phyloP scores from a whole-genome alignment of 2,329 filamentous ascomycete genomes.

The Fusarium guadeloupense region DNA sequence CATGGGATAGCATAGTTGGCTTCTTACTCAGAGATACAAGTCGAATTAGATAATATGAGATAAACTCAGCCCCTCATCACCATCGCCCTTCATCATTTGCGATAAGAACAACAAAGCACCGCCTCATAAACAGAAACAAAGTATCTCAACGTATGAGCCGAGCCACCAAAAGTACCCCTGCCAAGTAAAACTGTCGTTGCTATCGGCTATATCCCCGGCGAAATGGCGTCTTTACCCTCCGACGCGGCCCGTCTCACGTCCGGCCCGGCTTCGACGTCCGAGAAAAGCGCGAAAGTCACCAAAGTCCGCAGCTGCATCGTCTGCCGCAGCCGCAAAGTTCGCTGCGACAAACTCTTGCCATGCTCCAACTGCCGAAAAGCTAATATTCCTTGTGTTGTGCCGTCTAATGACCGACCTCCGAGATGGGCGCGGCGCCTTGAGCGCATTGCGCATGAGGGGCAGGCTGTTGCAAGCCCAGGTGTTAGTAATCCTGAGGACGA shows the following conservation, averaged over 20 bases:
- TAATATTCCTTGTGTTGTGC: constrained; percentile 61
- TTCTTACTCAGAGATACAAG: no score
- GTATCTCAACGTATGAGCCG: not conserved
- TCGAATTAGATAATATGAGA: no score
- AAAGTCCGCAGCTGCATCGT: constrained; percentile 59
- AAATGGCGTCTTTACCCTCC: constrained; percentile 11
- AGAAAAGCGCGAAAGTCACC: constrained; percentile 36
- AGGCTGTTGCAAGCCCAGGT: constrained; percentile 5
- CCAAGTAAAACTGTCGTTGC: not conserved
- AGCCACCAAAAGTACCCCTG: not conserved
- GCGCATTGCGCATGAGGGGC: constrained; percentile 45
- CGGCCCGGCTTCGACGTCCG: constrained; percentile 34
- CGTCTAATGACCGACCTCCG: constrained; percentile 59
- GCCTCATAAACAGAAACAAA: no score
- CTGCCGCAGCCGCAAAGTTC: constrained; percentile 65
- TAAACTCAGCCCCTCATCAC: no score
- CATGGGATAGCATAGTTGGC: no score
- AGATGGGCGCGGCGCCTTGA: constrained; percentile 64
- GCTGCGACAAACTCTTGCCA: constrained; percentile 65
- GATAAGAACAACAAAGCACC: no score
- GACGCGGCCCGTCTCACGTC: constrained; percentile 10
- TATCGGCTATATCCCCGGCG: no score
- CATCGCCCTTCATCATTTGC: no score
- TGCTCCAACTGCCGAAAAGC: constrained; percentile 66
- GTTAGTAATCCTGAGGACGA: constrained; percentile 40